Evolutionary conservation across 2,329 filamentous ascomycete species (phyloP).

Genomic region (Cladosporium sp.): DNA sequence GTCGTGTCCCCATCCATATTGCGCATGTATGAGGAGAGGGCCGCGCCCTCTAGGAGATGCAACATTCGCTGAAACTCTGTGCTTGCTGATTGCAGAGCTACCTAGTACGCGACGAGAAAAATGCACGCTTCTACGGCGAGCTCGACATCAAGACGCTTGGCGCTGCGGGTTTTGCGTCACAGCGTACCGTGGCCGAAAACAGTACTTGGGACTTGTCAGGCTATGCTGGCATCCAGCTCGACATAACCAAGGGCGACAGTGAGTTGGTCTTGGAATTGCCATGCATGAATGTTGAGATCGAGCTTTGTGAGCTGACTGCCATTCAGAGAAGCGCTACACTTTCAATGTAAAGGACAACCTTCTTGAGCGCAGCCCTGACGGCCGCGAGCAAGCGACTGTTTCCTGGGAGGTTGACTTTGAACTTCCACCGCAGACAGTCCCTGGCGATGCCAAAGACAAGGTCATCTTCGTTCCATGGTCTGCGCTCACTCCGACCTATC

Average conservation of each 20-base stretch:
- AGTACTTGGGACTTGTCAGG: conserved; percentile 62
- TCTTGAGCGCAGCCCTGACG: conserved; percentile 55
- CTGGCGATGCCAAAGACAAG: conserved; percentile 28
- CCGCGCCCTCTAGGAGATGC: background rate
- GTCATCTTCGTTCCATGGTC: conserved; percentile 62
- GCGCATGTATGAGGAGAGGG: background rate
- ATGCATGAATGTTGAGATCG: background rate
- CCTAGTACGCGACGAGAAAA: conserved; percentile 42
- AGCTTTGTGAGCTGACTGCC: background rate
- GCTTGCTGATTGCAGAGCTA: conserved; percentile 48
- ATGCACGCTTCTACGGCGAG: conserved; percentile 62
- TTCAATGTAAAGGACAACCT: conserved; percentile 72
- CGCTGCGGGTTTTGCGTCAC: conserved; percentile 79
- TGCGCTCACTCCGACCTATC: conserved; percentile 69
- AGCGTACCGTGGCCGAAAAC: conserved; percentile 62
- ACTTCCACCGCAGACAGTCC: conserved; percentile 33
- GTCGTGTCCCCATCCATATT: conserved; percentile 8
- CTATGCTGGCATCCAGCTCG: conserved; percentile 62
- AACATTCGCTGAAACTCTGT: conserved; percentile 1
- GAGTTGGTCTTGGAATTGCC: conserved; percentile 20
- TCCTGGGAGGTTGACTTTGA: conserved; percentile 74
- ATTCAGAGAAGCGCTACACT: conserved; percentile 65
- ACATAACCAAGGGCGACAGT: conserved; percentile 56
- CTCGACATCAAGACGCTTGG: conserved; percentile 74
- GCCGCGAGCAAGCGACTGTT: conserved; percentile 69